Conservation (phyloP, 305 asterid species). For the Caryopteris hybrid region DNA sequence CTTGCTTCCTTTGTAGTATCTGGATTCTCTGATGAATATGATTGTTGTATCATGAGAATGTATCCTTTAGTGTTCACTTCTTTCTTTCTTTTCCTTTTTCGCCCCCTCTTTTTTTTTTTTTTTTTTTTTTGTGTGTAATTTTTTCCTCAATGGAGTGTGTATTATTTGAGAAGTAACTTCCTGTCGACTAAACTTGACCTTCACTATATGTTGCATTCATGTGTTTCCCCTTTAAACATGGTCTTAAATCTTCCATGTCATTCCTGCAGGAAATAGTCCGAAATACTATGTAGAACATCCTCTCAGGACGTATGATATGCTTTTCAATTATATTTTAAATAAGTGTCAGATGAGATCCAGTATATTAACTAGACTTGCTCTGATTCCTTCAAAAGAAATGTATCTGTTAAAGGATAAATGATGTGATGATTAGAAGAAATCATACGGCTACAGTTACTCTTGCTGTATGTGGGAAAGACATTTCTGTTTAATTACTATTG, state of each 20-base stretch:
- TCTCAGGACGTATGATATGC: neutral
- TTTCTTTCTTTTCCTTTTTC: neutral
- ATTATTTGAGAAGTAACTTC: too few species aligned
- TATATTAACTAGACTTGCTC: neutral
- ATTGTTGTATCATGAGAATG: neutral
- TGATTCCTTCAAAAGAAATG: neutral
- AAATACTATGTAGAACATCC: neutral
- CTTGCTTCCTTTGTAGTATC: neutral
- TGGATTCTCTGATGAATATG: neutral
- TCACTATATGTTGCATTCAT: neutral
- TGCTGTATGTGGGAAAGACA: neutral
- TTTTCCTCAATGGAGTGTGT: too few species aligned
- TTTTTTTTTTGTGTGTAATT: neutral
- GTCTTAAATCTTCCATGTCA: neutral
- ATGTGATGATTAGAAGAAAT: constrained; percentile 5
- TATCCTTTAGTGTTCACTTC: neutral
- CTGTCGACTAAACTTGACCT: neutral
- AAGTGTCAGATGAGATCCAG: neutral
- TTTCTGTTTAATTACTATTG: neutral
- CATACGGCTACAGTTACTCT: neutral
- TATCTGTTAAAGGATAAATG: neutral
- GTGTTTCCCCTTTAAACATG: neutral
- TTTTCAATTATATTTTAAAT: neutral
- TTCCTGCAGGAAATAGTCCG: neutral
- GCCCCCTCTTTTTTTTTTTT: too few species aligned